phyloP scores from a whole-genome alignment of 768 basidiomycete species.

The Termitomyces sp. region DNA sequence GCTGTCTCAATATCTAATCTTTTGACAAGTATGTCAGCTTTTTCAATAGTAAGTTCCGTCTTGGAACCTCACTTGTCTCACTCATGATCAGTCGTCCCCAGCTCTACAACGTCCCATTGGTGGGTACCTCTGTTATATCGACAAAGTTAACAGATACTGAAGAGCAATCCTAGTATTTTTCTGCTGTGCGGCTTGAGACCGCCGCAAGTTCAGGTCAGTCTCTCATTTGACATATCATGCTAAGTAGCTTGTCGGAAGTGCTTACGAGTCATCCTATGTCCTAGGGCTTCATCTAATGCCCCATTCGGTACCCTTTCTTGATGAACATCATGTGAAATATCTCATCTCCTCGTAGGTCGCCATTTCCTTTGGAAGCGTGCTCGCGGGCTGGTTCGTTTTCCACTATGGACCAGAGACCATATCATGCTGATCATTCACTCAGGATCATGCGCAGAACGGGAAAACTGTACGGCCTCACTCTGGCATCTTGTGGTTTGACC shows the following conservation, averaged over 20 bases:
- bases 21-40: conserved; percentile 72
- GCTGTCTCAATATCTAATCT: conserved; percentile 82
- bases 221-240: conserved; percentile 15
- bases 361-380: conserved; percentile 80
- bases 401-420: conserved; percentile 6
- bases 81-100: conserved; percentile 18
- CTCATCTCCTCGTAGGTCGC: conserved; percentile 51
- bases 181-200: conserved; percentile 69
- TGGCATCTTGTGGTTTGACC: conserved; percentile 60
- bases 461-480: conserved; percentile 75
- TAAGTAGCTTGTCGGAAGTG: conserved; percentile 10
- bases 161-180: conserved; percentile 64
- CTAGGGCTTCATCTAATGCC: conserved; percentile 84
- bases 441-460: conserved; percentile 89
- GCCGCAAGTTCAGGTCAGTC: conserved; percentile 69
- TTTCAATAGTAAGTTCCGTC: conserved; percentile 62
- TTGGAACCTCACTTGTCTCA: conserved; percentile 21
- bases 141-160: conserved; percentile 8
- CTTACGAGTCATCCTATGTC: conserved; percentile 14
- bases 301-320: conserved; percentile 64
- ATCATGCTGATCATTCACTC: conserved; percentile 15
- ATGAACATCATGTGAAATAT: conserved; percentile 18
- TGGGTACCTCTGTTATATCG: conserved; percentile 30
- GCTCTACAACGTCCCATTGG: conserved; percentile 88
- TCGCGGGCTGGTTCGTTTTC: conserved; percentile 74